Percentiles rank a stretch among this genome's conserved stretches.
These are phyloP conservation scores for Pyropia haitanensis DNA, from an alignment of 23 red algal species.

Conservation along the genomic window DNA sequence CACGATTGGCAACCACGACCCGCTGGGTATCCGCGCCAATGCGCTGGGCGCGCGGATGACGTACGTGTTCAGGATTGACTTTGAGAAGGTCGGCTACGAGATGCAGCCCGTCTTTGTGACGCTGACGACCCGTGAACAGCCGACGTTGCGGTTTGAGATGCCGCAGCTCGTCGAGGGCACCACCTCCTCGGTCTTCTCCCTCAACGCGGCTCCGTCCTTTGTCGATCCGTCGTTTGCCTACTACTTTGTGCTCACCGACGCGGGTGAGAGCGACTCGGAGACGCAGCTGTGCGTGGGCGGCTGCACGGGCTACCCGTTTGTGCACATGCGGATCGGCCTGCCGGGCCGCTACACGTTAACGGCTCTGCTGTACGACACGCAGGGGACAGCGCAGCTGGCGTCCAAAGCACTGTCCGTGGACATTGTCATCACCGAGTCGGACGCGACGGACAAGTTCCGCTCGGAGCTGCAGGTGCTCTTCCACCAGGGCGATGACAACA, in stretches of 20 bases:
- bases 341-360: constrained; percentile 33
- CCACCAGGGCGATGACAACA: constrained; percentile 49
- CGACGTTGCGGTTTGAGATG: constrained; percentile 17
- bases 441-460: background rate
- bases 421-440: constrained; percentile 33
- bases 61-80: constrained; percentile 41
- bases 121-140: constrained; percentile 31
- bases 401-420: constrained; percentile 12
- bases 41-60: constrained; percentile 38
- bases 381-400: constrained; percentile 39
- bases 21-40: constrained; percentile 45
- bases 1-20: constrained; percentile 24
- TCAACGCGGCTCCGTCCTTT: constrained; percentile 26
- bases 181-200: constrained; percentile 24
- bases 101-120: constrained; percentile 26
- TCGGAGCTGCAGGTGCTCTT: constrained; percentile 16
- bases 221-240: constrained; percentile 24
- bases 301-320: constrained; percentile 51
- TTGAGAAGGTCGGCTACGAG: constrained; percentile 17
- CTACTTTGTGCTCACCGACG: constrained; percentile 52
- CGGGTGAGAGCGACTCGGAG: constrained; percentile 2
- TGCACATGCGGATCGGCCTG: constrained; percentile 44
- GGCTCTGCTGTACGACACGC: constrained; percentile 40
- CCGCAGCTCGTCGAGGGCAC: constrained; percentile 36
- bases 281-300: constrained; percentile 43